Base-by-base conservation (phyloP, 2,329 filamentous ascomycete species). In the Claviceps purpurea region DNA sequence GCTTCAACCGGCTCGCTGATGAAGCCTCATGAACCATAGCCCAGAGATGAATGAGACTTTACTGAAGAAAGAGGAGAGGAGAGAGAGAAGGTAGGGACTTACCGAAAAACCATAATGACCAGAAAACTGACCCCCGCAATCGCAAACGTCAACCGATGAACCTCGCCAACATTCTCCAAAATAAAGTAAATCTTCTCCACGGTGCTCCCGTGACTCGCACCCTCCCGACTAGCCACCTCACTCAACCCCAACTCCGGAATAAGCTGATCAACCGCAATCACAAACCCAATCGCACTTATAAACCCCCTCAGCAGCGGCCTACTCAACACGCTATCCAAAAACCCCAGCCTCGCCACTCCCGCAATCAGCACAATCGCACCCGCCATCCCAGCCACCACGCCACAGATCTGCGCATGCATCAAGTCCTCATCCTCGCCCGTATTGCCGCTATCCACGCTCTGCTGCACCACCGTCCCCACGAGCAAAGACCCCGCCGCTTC, bases 261-360 rank as follows among this genome's bases (percentile, higher is more conserved):
- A 45, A 95, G 72, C 68, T 98, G 93, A 65, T 97, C 93, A 39
- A 97, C 88, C 41, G 94, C 82, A 64, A 98, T 97, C 57, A 97
- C 90, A 52, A 96, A 87, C 48, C 93, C 93, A 64, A 98, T 94
- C 49, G 93, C 93, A 53, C 88, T 95, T 68, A 98, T 96, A 70
- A 98, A 98, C 1, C 93, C 93, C 54, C 93, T 78, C 52, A 97
- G 70, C 61, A 98, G 97, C 1, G 93, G 93, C 38, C 89, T 79
- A 59, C 90, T 96, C 39, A 98, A 76, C 11, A 98, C 90, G 61
- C 89, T 95, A 64, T 98, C 93, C 55, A 98, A 69, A 61, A 97
- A 98, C 0, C 93, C 93, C 3, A 98, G 72, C 14, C 93, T 79
- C 24, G 87, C 86, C 26, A 95, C 65, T 1, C 93, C 93, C 14